Evolutionary conservation across 129 eudicot species (phyloP).

Genomic region (Apium graveolens): DNA sequence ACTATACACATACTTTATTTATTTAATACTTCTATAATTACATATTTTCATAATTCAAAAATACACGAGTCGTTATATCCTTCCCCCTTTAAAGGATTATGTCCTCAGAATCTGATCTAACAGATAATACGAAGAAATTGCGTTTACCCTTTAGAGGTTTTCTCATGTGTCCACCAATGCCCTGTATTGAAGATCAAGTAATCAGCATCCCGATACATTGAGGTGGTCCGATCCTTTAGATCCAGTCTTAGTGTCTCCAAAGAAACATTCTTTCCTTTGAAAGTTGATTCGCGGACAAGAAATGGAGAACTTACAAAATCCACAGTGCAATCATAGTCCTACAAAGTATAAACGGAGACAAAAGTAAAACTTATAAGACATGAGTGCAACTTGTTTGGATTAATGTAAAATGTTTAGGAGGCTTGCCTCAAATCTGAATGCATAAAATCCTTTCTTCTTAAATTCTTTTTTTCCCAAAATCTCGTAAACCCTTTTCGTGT

Average conservation of each 20-base stretch:
- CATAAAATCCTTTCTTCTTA: conserved; percentile 89
- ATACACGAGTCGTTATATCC: too few relatives aligned
- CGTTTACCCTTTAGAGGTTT: conserved; percentile 86
- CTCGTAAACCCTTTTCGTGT: too few relatives aligned
- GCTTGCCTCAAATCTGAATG: conserved; percentile 89
- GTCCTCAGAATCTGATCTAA: too few relatives aligned
- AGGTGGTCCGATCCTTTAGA: conserved; percentile 75
- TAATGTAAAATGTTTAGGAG: conserved; percentile 6
- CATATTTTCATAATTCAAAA: too few relatives aligned
- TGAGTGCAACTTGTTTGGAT: not conserved
- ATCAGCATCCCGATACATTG: conserved; percentile 86
- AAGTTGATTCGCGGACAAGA: conserved; percentile 62
- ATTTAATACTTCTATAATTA: too few relatives aligned
- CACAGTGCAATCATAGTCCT: conserved; percentile 82
- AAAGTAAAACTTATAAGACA: conserved; percentile 13
- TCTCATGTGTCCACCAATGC: conserved; percentile 95
- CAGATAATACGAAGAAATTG: not conserved
- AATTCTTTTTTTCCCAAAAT: conserved; percentile 76
- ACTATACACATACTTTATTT: too few relatives aligned
- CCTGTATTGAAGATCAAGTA: conserved; percentile 85
- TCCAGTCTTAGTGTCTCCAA: conserved; percentile 77
- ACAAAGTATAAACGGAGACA: conserved; percentile 34
- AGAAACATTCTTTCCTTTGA: conserved; percentile 48
- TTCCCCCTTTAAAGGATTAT: too few relatives aligned
- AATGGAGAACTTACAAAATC: conserved; percentile 93